Evolutionary conservation across 2,329 filamentous ascomycete species (phyloP).

Genomic region (Calycina herbarum): DNA sequence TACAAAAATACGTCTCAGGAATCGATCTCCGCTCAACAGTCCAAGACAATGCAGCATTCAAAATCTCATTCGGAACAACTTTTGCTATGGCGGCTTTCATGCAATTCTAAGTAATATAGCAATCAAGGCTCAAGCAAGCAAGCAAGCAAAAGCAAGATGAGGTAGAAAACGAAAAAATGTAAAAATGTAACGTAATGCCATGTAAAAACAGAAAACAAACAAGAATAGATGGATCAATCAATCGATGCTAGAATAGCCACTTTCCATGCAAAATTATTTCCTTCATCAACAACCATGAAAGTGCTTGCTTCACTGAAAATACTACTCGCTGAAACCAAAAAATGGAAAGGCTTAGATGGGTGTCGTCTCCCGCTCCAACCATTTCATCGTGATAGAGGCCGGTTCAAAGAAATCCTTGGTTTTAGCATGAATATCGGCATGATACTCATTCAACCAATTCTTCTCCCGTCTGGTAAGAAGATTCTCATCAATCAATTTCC

Average conservation of each 20-base stretch:
- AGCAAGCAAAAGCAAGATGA: not conserved
- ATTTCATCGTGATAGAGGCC: constrained; percentile 70
- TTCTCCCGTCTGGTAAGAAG: constrained; percentile 75
- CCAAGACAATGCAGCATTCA: constrained; percentile 41
- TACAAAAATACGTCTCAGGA: constrained; percentile 51
- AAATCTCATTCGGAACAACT: constrained; percentile 64
- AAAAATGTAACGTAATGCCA: not conserved
- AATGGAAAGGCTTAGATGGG: constrained; percentile 39
- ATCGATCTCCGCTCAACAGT: constrained; percentile 47
- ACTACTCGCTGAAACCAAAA: not conserved
- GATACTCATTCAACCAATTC: constrained; percentile 84
- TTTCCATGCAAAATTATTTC: constrained; percentile 7
- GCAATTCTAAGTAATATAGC: constrained; percentile 46
- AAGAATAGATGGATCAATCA: no score
- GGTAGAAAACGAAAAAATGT: not conserved
- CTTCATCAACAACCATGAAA: no score
- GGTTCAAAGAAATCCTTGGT: constrained; percentile 74
- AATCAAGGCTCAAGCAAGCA: not conserved
- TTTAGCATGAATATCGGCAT: constrained; percentile 78
- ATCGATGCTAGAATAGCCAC: no score
- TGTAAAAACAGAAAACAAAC: no score
- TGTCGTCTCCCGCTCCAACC: constrained; percentile 85
- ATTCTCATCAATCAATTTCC: constrained; percentile 75
- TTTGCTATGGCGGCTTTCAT: constrained; percentile 70
- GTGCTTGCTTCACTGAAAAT: no score